Evolutionary conservation across 768 basidiomycete genomes (phyloP).

Genomic region (Russula earlei): DNA sequence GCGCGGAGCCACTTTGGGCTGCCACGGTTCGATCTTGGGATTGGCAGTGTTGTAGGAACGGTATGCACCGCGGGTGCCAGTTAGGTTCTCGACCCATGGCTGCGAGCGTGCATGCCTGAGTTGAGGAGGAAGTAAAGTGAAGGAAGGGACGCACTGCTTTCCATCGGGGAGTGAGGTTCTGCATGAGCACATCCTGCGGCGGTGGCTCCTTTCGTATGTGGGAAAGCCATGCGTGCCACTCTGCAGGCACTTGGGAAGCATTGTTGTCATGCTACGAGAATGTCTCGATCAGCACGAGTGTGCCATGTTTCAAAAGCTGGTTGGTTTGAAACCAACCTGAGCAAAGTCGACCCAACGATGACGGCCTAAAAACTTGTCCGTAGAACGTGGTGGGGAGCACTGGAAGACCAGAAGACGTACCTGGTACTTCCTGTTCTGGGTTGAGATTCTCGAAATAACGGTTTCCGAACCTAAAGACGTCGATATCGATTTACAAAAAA

Average conservation of each 20-base stretch:
- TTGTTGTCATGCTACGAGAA: conserved; percentile 64
- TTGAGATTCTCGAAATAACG: conserved; percentile 90
- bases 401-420: conserved; percentile 32
- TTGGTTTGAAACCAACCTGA: conserved; percentile 43
- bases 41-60: conserved; percentile 79
- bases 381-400: background rate
- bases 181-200: conserved; percentile 60
- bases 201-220: conserved; percentile 86
- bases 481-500: conserved; percentile 13
- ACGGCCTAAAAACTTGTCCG: conserved; percentile 46
- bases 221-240: conserved; percentile 94
- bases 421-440: conserved; percentile 79
- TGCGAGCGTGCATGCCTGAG: conserved; percentile 24
- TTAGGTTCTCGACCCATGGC: conserved; percentile 84
- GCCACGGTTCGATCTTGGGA: conserved; percentile 79
- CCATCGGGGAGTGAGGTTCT: conserved; percentile 68
- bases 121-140: background rate
- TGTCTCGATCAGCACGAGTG: background rate
- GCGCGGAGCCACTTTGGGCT: conserved; percentile 57
- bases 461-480: conserved; percentile 73
- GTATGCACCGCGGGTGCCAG: conserved; percentile 88
- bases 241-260: conserved; percentile 88
- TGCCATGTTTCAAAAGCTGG: background rate
- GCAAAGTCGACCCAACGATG: conserved; percentile 95
- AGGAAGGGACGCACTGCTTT: conserved; percentile 50